Evolutionary conservation across 371 early-diverging fungal genomes (phyloP).

Genomic region (Mycotypha africana): DNA sequence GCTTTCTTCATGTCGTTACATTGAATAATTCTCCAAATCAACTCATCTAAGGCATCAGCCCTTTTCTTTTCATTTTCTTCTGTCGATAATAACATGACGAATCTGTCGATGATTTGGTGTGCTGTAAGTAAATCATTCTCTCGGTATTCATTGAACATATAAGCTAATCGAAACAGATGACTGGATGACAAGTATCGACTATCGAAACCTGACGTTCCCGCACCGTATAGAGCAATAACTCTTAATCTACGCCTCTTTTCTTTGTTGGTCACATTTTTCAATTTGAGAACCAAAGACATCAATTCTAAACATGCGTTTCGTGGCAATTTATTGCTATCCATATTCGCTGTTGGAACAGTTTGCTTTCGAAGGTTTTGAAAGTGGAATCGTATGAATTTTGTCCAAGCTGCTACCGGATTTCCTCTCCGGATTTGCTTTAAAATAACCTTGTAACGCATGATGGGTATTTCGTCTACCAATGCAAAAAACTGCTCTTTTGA

Average conservation of each 20-base stretch:
- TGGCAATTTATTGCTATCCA: conserved; percentile 9
- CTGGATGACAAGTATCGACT: conserved; percentile 14
- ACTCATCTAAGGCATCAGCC: conserved; percentile 21
- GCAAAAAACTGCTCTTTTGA: conserved; percentile 17
- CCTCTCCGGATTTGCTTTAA: conserved; percentile 13
- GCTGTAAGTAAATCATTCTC: not conserved
- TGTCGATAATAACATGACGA: conserved; percentile 8
- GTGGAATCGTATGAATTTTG: conserved; percentile 18
- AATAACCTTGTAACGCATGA: conserved; percentile 25
- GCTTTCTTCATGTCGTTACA: conserved; percentile 14
- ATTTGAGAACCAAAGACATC: conserved; percentile 19
- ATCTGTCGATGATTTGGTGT: conserved; percentile 14
- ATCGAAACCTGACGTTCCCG: conserved; percentile 12
- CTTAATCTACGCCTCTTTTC: conserved; percentile 16
- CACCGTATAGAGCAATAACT: conserved; percentile 19
- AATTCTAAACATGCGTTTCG: conserved; percentile 23
- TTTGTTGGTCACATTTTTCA: conserved; percentile 10
- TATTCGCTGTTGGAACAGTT: no score
- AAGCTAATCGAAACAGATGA: conserved; percentile 20
- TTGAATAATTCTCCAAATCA: conserved; percentile 18
- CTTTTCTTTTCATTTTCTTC: no score
- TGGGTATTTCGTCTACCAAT: conserved; percentile 17
- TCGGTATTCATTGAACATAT: conserved; percentile 20
- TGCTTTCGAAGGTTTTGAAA: no score
- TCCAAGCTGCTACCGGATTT: conserved; percentile 15